Evolutionary conservation across 495 filamentous ascomycete species (phyloP), one percentile per base, ranked within the genome.

Genomic region (Neurospora pannonica): DNA sequence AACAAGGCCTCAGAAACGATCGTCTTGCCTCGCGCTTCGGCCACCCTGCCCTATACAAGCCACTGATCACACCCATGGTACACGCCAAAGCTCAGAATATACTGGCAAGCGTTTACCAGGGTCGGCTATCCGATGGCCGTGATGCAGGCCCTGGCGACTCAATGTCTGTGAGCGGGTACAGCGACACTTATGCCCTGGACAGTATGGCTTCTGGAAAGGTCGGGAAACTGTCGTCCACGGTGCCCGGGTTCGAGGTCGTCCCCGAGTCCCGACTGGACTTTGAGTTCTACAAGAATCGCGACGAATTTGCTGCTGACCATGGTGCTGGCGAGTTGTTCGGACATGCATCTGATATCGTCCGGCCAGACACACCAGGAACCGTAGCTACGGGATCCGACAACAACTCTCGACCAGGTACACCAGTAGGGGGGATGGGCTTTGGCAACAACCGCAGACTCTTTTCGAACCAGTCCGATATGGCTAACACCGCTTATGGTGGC

Each of bases 51-150:
- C 89, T 99, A 24, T 97, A 93, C 83, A 92, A 92, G 77, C 91
- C 92, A 9, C 88, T 99, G 70, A 93, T 95, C 76, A 97, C 93
- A 0, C 96, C 96, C 0, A 99, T 99, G 96, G 95, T 99, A 13
- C 92, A 96, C 75, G 93, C 93, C 48, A 95, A 92, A 80, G 93
- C 94, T 21, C 91, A 94, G 74, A 92, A 94, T 71, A 87, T 93
- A 42, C 87, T 99, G 40, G 90, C 90, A 42, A 87, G 91, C 60
- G 86, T 98, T 75, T 97, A 97, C 77, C 88, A 89, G 15, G 96
- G 94, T 17, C 90, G 94, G 9, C 84, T 97, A n/a, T 83, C 86
- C 69, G 86, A 88, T 71, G 85, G 86, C 1, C 84, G 88, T 10
- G 79, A 82, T 19, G 78, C 74, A 28, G 87, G 85, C 13, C 89